phyloP scores from a whole-genome alignment of 2,329 filamentous ascomycete species.

The Aspergillus sp. region DNA sequence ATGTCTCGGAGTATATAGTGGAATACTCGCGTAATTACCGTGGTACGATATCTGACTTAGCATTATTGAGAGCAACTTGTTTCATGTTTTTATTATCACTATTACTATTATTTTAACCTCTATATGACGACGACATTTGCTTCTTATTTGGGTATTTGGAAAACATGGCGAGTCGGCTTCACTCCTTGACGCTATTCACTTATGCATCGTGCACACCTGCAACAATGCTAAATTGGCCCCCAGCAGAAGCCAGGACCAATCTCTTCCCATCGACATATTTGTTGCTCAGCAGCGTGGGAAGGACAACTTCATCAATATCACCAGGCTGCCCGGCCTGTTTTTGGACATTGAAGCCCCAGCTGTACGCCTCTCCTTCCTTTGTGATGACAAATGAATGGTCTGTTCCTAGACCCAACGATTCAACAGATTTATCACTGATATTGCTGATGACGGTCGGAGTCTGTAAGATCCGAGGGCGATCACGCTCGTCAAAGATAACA shows the following conservation, averaged over 20 bases:
- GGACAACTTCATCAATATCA: constrained; percentile 56
- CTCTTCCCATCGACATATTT: constrained; percentile 69
- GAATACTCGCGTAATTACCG: not conserved
- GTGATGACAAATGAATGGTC: constrained; percentile 75
- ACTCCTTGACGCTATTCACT: not conserved
- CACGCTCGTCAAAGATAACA: constrained; percentile 12
- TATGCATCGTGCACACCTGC: not conserved
- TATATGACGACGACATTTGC: no score
- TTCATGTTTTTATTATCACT: no score
- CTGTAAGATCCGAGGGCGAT: constrained; percentile 17
- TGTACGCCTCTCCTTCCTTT: constrained; percentile 65
- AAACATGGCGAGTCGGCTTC: not conserved
- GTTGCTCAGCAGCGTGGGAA: constrained; percentile 69
- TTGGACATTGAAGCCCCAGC: constrained; percentile 81
- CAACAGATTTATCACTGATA: constrained; percentile 4
- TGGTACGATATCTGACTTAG: no score
- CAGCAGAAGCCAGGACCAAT: constrained; percentile 69
- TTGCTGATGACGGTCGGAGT: constrained; percentile 7
- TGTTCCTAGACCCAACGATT: constrained; percentile 6
- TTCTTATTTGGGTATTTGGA: no score
- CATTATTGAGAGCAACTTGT: no score
- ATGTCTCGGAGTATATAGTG: not conserved
- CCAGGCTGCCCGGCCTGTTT: constrained; percentile 63
- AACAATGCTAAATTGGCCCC: constrained; percentile 63
- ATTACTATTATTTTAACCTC: no score